Percentiles rank a stretch among this genome's conserved stretches.
phyloP scores from a whole-genome alignment of 1,284 basidiomycete genomes.

The Trichosporon faecale region DNA sequence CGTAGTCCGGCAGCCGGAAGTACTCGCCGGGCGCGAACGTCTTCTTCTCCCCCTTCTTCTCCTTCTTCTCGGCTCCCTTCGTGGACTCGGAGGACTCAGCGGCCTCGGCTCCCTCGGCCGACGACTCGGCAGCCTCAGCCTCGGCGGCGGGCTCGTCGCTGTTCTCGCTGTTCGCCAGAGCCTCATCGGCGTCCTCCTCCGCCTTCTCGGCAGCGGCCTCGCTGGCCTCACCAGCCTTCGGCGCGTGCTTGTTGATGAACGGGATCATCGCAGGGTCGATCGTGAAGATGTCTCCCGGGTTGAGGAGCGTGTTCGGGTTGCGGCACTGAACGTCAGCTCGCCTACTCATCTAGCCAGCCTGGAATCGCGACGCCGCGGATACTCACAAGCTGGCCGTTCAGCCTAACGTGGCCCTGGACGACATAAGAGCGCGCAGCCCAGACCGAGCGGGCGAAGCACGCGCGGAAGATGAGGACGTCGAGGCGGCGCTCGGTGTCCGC shows the following conservation, averaged over 20 bases:
- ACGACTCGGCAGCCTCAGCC: slow-evolving; percentile 20
- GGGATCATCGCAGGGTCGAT: slow-evolving; percentile 78
- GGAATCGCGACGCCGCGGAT: neutral
- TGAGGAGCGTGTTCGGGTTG: slow-evolving; percentile 83
- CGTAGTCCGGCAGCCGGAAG: slow-evolving; percentile 85
- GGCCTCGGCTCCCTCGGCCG: neutral
- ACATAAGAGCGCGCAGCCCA: slow-evolving; percentile 85
- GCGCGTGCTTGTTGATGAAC: slow-evolving; percentile 57
- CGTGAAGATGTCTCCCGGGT: slow-evolving; percentile 90
- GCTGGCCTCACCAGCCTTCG: slow-evolving; percentile 30
- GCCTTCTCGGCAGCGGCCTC: slow-evolving; percentile 29
- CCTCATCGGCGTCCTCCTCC: slow-evolving; percentile 30
- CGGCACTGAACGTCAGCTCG: slow-evolving; percentile 59
- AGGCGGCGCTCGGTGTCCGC: slow-evolving; percentile 87
- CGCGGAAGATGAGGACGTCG: slow-evolving; percentile 87
- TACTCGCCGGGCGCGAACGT: slow-evolving; percentile 23
- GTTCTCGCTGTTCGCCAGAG: slow-evolving; percentile 15
- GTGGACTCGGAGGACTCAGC: slow-evolving; percentile 21
- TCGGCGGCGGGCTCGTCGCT: slow-evolving; percentile 16
- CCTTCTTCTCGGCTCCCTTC: slow-evolving; percentile 15
- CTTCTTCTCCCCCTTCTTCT: slow-evolving; percentile 17
- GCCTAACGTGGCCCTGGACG: slow-evolving; percentile 77
- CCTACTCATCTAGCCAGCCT: slow-evolving; percentile 14
- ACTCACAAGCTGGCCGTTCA: slow-evolving; percentile 85
- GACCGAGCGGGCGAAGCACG: slow-evolving; percentile 84